These are phyloP conservation scores for Cutaneotrichosporon cyanovorans DNA, from an alignment of 1,284 basidiomycete genomes.

Conservation along the genomic window DNA sequence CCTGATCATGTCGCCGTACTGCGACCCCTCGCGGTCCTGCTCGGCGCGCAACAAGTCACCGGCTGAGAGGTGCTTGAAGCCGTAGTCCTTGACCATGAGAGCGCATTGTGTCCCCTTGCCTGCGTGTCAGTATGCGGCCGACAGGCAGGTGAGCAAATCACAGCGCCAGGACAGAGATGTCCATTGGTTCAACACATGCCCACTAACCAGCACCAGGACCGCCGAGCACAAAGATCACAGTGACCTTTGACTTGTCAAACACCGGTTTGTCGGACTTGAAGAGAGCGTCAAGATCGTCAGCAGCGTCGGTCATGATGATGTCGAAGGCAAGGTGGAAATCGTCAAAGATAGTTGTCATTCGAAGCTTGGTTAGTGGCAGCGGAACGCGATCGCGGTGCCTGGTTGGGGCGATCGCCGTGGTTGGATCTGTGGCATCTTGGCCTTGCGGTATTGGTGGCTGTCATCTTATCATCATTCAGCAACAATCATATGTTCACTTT, in stretches of 20 bases:
- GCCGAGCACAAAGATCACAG: conserved; percentile 91
- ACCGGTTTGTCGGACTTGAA: conserved; percentile 40
- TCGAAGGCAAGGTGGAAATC: background rate
- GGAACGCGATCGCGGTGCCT: too few relatives aligned
- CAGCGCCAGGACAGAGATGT: too few relatives aligned
- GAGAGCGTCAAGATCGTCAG: conserved; percentile 1
- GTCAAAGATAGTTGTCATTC: too few relatives aligned
- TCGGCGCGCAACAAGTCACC: conserved; percentile 95
- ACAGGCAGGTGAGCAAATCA: too few relatives aligned
- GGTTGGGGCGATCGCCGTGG: too few relatives aligned
- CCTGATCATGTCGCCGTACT: conserved; percentile 80
- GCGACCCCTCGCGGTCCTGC: conserved; percentile 76
- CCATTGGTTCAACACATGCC: background rate
- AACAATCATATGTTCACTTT: too few relatives aligned
- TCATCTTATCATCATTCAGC: too few relatives aligned
- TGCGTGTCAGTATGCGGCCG: conserved; percentile 37
- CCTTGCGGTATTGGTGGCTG: too few relatives aligned
- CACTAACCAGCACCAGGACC: conserved; percentile 83
- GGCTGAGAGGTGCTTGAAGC: conserved; percentile 95
- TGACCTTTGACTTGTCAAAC: conserved; percentile 70
- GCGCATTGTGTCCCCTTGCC: conserved; percentile 97
- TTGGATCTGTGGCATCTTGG: too few relatives aligned
- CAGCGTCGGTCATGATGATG: conserved; percentile 8
- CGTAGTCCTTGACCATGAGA: conserved; percentile 76
- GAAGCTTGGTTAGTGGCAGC: too few relatives aligned